Evolutionary conservation across 805 yeast species (phyloP).

Genomic region (Candida maesae): DNA sequence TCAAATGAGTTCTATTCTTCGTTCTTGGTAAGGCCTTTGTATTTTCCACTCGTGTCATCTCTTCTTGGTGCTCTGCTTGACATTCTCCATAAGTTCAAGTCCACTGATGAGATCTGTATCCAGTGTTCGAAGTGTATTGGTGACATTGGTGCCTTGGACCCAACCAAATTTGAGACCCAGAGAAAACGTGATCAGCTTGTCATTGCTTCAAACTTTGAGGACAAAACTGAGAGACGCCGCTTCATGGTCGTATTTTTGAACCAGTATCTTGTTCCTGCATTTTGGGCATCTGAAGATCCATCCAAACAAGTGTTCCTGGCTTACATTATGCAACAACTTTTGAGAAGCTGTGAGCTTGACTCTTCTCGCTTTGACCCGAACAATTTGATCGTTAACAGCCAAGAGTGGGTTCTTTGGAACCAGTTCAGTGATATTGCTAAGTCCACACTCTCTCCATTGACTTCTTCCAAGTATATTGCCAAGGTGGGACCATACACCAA

Average conservation of each 20-base stretch:
- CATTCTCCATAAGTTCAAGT: conserved; percentile 53
- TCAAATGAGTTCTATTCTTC: conserved; percentile 46
- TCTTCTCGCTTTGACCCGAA: conserved; percentile 30
- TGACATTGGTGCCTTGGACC: conserved; percentile 71
- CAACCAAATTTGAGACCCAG: conserved; percentile 46
- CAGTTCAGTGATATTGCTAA: conserved; percentile 61
- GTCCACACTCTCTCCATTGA: conserved; percentile 70
- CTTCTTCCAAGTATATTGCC: conserved; percentile 65
- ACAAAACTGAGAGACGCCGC: conserved; percentile 54
- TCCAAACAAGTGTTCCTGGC: conserved; percentile 79
- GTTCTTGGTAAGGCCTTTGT: conserved; percentile 34
- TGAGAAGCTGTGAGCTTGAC: conserved; percentile 56
- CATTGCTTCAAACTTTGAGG: conserved; percentile 59
- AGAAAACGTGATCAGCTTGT: conserved; percentile 41
- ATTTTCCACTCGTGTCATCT: conserved; percentile 35
- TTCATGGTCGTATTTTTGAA: conserved; percentile 67
- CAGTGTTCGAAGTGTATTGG: conserved; percentile 71
- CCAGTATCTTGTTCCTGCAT: conserved; percentile 70
- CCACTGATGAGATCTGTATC: conserved; percentile 45
- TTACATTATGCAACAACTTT: conserved; percentile 81
- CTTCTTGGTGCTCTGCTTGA: conserved; percentile 52
- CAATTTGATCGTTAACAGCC: conserved; percentile 22
- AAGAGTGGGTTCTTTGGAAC: conserved; percentile 49
- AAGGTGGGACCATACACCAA: conserved; percentile 43
- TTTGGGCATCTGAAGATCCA: conserved; percentile 89